Conservation (phyloP, 345 rosid genomes). For the Populus ilicifolia region DNA sequence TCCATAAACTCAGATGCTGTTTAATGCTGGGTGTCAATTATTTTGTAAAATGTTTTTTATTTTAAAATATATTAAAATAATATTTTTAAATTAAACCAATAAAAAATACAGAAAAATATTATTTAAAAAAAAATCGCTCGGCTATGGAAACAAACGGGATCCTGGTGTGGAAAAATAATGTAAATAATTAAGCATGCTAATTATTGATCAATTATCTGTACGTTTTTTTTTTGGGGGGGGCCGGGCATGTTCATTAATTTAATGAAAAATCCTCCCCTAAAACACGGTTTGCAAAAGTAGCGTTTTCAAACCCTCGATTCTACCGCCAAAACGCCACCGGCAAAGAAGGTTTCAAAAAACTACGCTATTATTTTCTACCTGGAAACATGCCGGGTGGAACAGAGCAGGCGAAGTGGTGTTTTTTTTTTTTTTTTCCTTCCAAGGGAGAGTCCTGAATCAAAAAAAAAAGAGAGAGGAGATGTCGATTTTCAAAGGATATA, state of each 20-base stretch:
- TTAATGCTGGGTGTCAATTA: too few relatives aligned
- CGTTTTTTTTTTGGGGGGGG: background rate
- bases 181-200: background rate
- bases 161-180: background rate
- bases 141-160: too few relatives aligned
- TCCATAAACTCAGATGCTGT: background rate
- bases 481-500: background rate
- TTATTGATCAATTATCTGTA: background rate
- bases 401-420: too few relatives aligned
- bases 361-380: background rate
- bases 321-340: background rate
- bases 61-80: too few relatives aligned
- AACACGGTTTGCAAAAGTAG: background rate
- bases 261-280: background rate
- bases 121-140: too few relatives aligned
- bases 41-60: too few relatives aligned
- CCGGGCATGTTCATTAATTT: background rate
- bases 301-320: background rate
- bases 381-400: background rate
- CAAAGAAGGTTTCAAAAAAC: background rate
- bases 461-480: background rate
- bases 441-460: too few relatives aligned
- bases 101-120: too few relatives aligned
- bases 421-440: too few relatives aligned
- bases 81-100: too few relatives aligned